These are phyloP conservation scores for Prinsepia uniflora DNA, from an alignment of 306 rosid genomes.

Conservation along the genomic window DNA sequence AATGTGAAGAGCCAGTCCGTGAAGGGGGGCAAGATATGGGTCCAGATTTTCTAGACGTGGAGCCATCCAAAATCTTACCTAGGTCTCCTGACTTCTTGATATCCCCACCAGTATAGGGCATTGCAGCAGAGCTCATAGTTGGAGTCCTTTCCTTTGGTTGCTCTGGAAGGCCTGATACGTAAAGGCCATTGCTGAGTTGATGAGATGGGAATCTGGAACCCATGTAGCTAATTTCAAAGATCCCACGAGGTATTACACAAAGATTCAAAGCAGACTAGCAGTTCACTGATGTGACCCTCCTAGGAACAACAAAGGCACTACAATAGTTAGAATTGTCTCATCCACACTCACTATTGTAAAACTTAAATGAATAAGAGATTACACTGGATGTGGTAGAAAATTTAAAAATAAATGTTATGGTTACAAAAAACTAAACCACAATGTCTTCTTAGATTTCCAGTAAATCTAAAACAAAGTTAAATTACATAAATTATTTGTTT, in stretches of 20 bases:
- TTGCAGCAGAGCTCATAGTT: slow-evolving; percentile 86
- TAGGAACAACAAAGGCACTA: not conserved
- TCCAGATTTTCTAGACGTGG: slow-evolving; percentile 94
- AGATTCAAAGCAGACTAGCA: slow-evolving; percentile 1
- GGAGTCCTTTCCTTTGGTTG: slow-evolving; percentile 97
- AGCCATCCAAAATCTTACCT: slow-evolving; percentile 94
- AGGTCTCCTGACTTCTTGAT: slow-evolving; percentile 90
- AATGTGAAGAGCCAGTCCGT: slow-evolving; percentile 91
- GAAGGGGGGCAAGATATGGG: slow-evolving; percentile 66
- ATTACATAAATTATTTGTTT: not conserved
- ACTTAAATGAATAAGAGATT: not conserved
- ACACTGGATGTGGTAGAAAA: not conserved
- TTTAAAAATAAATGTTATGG: not conserved
- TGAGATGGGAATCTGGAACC: slow-evolving; percentile 98
- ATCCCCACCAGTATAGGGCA: slow-evolving; percentile 97
- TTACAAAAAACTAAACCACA: not conserved
- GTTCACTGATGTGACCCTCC: slow-evolving; percentile 5
- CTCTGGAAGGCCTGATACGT: slow-evolving; percentile 96
- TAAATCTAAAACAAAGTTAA: not conserved
- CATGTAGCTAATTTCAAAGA: slow-evolving; percentile 51
- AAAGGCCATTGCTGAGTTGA: slow-evolving; percentile 98
- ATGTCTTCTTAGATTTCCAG: not conserved
- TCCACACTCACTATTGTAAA: not conserved
- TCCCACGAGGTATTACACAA: slow-evolving; percentile 9
- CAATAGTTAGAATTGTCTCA: not conserved